Evolutionary conservation across 768 basidiomycete species (phyloP), one percentile per base, ranked within the genome.

Genomic region (Auriscalpium microsporum): DNA sequence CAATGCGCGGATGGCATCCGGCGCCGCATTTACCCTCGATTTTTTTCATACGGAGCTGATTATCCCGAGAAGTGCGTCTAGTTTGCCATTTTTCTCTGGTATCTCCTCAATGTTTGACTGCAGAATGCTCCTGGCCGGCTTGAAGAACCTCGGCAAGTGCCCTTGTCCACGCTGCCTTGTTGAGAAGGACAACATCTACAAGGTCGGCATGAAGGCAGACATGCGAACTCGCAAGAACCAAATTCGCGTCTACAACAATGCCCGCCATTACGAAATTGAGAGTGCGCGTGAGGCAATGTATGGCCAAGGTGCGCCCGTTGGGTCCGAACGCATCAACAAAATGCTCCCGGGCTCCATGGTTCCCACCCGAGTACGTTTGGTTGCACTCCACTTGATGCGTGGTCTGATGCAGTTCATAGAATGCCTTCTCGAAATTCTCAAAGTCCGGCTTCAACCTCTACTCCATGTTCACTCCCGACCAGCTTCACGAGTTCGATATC

Each of bases 401-500:
- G 35, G 19, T 21, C 21, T 21, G 21, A 21, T 21, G 21, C 21
- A 1, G 16, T 14, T 4, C 33, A 23, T 55, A 75, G 74, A 75
- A 74, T 49, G 58, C 69, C 1, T 71, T 76, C 51, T 68, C 67
- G 0, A 59, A 64, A 1, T 58, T 75, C 2, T 44, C 47, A 2
- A 28, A 51, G 5, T 33, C 66, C 5, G 64, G 63, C 2, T 66
- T 65, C 21, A 58, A 71, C 38, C 19, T 67, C 6, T 71, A 58
- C 45, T 21, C 0, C 0, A 63, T 70, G n/a, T 63, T 75, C 0
- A 59, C 67, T 1, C 62, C 66, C 0, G 72, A 78, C 47, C 59
- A 76, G 11, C 46, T 78, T 53, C 75, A 76, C 44, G 72, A 76
- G 45, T 65, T 72, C 33, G 72, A 77, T 50, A 58, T 75, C 0